Evolutionary conservation across 768 basidiomycete genomes (phyloP), one percentile per base, ranked within the genome.

Genomic region (Pleurotus cornucopiae): DNA sequence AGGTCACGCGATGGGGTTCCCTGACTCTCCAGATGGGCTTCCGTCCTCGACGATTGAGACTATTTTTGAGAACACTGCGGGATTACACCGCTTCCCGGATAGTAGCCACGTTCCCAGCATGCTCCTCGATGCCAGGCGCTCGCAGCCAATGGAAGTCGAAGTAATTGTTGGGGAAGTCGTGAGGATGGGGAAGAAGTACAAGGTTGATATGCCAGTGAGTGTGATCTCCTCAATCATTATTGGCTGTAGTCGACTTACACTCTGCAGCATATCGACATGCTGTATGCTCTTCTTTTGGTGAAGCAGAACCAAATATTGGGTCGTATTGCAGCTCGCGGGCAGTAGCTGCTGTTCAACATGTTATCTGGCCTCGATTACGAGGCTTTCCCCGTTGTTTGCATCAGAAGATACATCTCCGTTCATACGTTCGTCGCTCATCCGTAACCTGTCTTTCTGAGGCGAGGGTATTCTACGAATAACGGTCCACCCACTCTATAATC

Each of bases 121-220:
- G 84, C 70, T 85, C 34, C 71, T 86, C 4, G 85, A 87, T 63
- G 71, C 72, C 16, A 72, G 79, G 62, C 75, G 71, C 47, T 79
- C 76, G 2, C 72, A 72, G 53, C 84, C 86, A 39, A 78, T 86
- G 57, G 86, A 88, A 68, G 79, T 88, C 1, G 86, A 88, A 64
- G 83, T 78, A 12, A 83, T 88, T 41, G 57, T 87, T 3, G 86
- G 87, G 0, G 79, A 84, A 57, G 77, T 85, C 2, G 79, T 85
- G 18, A 67, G 80, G 43, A 70, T 82, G 70, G 84, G 79, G 0
- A 73, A 68, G 60, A 69, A 73, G 47, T 62, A 65, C 20, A 69
- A 71, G 7, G 74, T 85, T 3, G 65, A 72, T 11, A 65, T 82
- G 37, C 83, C 83, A 26, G 84, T 84, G 61, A 69, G 79, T 67